Percentiles rank a stretch among this genome's conserved stretches.
Conservation (phyloP, 305 asterid species). For the Plantago coronopus region DNA sequence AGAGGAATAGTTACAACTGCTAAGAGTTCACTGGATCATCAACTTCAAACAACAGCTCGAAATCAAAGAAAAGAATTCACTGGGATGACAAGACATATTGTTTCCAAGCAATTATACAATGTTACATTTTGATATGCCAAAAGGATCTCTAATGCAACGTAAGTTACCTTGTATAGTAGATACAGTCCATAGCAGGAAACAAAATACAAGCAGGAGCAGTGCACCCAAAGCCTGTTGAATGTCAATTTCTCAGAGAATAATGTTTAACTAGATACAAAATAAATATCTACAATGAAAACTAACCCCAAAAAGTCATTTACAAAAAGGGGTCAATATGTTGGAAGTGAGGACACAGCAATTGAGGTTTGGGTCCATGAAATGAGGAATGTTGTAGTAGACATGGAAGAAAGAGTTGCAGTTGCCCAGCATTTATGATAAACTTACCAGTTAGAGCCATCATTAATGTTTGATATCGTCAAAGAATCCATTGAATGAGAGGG, state of each 20-base stretch:
- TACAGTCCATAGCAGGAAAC: conserved; percentile 74
- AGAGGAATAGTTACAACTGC: conserved; percentile 15
- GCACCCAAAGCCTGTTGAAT: conserved; percentile 93
- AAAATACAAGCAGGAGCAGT: conserved; percentile 67
- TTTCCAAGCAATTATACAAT: not conserved
- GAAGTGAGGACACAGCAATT: too few relatives aligned
- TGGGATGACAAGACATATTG: too few relatives aligned
- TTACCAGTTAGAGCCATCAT: conserved; percentile 74
- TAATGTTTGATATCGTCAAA: conserved; percentile 75
- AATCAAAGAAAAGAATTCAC: not conserved
- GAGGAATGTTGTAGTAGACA: not conserved
- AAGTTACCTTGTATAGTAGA: conserved; percentile 75
- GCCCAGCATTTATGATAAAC: conserved; percentile 11
- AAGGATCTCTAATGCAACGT: not conserved
- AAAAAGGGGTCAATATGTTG: too few relatives aligned
- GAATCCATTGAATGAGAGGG: conserved; percentile 58
- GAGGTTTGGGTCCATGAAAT: not conserved
- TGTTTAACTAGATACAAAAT: not conserved
- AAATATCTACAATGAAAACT: not conserved
- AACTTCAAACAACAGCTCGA: not conserved
- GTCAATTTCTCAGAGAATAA: conserved; percentile 19
- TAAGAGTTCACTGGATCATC: conserved; percentile 10
- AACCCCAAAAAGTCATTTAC: too few relatives aligned
- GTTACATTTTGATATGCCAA: too few relatives aligned
- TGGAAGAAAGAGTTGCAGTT: not conserved